Conservation (phyloP, 2,329 filamentous ascomycete genomes). For the Plectosphaerella plurivora region DNA sequence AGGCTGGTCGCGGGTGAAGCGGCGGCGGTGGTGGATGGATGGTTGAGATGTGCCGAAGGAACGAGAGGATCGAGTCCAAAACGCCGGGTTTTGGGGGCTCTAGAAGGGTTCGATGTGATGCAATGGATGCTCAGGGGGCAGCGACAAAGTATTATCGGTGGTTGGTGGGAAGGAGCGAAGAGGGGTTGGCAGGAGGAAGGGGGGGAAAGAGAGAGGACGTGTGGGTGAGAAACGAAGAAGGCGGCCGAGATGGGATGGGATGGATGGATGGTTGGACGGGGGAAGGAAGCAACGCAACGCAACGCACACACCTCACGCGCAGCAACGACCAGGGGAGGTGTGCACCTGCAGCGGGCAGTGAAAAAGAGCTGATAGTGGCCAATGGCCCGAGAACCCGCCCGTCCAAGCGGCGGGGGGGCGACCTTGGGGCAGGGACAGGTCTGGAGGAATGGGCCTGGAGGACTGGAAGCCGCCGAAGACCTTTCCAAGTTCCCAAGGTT, state of each 20-base stretch:
- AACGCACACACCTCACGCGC: too few species aligned
- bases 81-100: slow-evolving; percentile 1
- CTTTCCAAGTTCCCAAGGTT: too few species aligned
- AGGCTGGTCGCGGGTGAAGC: neutral
- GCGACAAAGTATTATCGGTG: neutral
- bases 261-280: too few species aligned
- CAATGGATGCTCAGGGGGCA: neutral
- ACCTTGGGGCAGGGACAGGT: too few species aligned
- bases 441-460: too few species aligned
- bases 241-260: neutral
- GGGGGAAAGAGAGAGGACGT: neutral
- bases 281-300: too few species aligned
- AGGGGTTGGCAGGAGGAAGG: neutral
- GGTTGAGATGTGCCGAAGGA: neutral
- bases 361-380: too few species aligned
- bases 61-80: slow-evolving; percentile 4
- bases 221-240: neutral
- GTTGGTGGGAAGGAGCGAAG: neutral
- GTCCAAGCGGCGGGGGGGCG: too few species aligned
- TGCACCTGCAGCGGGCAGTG: too few species aligned
- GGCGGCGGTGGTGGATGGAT: neutral
- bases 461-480: too few species aligned
- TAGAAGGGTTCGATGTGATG: neutral
- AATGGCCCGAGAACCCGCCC: too few species aligned
- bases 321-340: too few species aligned